A percentile compares a stretch with the other conserved stretches of the same genome.
Evolutionary conservation across 768 basidiomycete species (phyloP).

Genomic region (Phlegmacium glaucopus): DNA sequence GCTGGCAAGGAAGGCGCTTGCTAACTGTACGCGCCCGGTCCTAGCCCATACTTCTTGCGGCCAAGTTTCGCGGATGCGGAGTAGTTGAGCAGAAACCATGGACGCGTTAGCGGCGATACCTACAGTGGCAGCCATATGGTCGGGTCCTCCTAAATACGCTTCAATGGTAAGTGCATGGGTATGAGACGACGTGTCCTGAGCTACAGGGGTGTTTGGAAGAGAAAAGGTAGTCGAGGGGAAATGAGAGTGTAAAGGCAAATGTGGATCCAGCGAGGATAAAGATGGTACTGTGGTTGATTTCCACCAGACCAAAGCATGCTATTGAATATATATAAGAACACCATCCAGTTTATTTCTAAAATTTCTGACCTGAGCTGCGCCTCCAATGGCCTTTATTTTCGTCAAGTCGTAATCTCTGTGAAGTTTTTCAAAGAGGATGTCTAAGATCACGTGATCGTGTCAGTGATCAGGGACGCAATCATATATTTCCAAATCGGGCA

Average conservation of each 20-base stretch:
- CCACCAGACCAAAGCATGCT: constrained; percentile 86
- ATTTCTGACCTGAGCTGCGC: constrained; percentile 66
- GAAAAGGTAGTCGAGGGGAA: constrained; percentile 67
- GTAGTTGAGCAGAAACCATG: constrained; percentile 69
- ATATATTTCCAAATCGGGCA: constrained; percentile 27
- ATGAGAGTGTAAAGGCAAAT: constrained; percentile 64
- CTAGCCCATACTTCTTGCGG: constrained; percentile 74
- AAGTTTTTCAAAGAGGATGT: constrained; percentile 73
- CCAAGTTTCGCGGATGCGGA: constrained; percentile 77
- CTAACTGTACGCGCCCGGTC: constrained; percentile 76
- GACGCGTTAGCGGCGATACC: constrained; percentile 72
- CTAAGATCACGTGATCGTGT: constrained; percentile 41
- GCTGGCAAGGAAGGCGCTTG: constrained; percentile 70
- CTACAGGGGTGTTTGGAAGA: constrained; percentile 68
- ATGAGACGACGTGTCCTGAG: constrained; percentile 80
- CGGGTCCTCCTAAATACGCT: constrained; percentile 72
- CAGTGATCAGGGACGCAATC: constrained; percentile 25
- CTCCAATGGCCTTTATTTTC: constrained; percentile 73
- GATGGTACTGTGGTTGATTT: constrained; percentile 73
- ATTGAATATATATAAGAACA: neutral
- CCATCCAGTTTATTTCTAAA: neutral
- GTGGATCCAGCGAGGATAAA: constrained; percentile 69
- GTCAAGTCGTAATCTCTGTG: constrained; percentile 65
- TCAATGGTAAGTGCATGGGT: constrained; percentile 76
- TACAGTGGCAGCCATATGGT: constrained; percentile 71